Evolutionary conservation across 2,329 filamentous ascomycete species (phyloP), one percentile per base, ranked within the genome.

Genomic region (Penicillium sp.): DNA sequence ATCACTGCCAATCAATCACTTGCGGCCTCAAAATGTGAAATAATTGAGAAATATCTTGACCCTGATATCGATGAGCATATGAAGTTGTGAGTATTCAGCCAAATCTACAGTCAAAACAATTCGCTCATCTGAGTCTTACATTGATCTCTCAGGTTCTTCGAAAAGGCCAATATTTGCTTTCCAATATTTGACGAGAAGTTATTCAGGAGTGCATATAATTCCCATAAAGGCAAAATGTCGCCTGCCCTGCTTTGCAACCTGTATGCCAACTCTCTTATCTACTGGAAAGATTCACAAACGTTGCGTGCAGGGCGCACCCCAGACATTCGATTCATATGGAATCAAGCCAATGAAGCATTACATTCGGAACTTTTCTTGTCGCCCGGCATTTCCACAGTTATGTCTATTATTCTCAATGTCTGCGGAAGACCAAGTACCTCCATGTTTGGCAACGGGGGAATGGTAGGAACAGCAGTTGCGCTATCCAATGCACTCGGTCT

Each of bases 271-370:
- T 72, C 79, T 0, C 66, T 84, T 1, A 74, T 80, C 0, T 84
- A 80, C 57, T 86, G 83, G 83, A 68, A 72, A 13, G 72, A 73
- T 35, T 76, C 76, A 0, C 67, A 73, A 0, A 59, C 66, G 1
- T 53, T 79, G 3, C 67, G 64, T 1, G 58, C 60, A 0, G 71
- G 76, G 27, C 74, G 77, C 8, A 67, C 73, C 19, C 83, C 83
- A 0, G 83, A 86, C 60, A 73, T 75, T 21, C 78, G 80, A 9
- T 86, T 82, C 61, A 78, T 84, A 22, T 86, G 84, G 83, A 85
- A 85, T 43, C 76, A 82, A 21, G 81, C 82, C 2, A 80, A 76
- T 19, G 81, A 83, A 56, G 81, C 82, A 0, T 70, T 84, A 0
- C 80, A 83, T 58, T 84, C 81, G 0, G 83, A 86, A 44, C 73